Percentiles rank a stretch among this genome's conserved stretches.
Conservation (phyloP, 2,329 filamentous ascomycete species). For the Xylogone sp. region DNA sequence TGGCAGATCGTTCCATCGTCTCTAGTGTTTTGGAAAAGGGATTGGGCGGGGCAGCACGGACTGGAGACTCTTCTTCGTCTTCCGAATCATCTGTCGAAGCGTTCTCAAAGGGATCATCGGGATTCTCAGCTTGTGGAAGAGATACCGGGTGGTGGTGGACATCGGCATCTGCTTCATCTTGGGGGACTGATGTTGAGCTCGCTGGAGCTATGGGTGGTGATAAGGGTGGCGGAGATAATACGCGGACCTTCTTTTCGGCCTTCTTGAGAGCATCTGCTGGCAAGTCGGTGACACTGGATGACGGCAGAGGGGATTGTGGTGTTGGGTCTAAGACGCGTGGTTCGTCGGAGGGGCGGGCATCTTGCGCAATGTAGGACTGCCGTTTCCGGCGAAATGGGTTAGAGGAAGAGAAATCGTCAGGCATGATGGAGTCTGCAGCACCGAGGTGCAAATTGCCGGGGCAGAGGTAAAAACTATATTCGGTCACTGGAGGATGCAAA, state of each 20-base stretch:
- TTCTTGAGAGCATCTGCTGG: constrained; percentile 33
- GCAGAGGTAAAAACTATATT: constrained; percentile 29
- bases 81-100: constrained; percentile 26
- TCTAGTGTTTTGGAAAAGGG: constrained; percentile 55
- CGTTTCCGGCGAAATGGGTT: constrained; percentile 30
- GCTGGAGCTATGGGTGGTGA: constrained; percentile 46
- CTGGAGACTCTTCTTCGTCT: constrained; percentile 16
- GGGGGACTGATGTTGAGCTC: constrained; percentile 31
- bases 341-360: constrained; percentile 1
- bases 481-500: neutral
- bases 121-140: constrained; percentile 12
- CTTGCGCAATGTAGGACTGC: constrained; percentile 1
- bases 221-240: constrained; percentile 61
- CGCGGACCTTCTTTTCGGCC: constrained; percentile 63
- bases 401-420: constrained; percentile 24
- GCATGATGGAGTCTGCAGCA: constrained; percentile 15
- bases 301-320: constrained; percentile 12
- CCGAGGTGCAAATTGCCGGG: constrained; percentile 11
- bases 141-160: neutral
- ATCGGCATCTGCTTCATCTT: constrained; percentile 21
- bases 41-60: constrained; percentile 37
- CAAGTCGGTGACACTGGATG: constrained; percentile 13
- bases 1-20: constrained; percentile 40
- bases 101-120: constrained; percentile 25
- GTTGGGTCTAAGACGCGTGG: constrained; percentile 2